phyloP scores from a whole-genome alignment of 176 grass and related monocot genomes.

The Triticum turgidum region DNA sequence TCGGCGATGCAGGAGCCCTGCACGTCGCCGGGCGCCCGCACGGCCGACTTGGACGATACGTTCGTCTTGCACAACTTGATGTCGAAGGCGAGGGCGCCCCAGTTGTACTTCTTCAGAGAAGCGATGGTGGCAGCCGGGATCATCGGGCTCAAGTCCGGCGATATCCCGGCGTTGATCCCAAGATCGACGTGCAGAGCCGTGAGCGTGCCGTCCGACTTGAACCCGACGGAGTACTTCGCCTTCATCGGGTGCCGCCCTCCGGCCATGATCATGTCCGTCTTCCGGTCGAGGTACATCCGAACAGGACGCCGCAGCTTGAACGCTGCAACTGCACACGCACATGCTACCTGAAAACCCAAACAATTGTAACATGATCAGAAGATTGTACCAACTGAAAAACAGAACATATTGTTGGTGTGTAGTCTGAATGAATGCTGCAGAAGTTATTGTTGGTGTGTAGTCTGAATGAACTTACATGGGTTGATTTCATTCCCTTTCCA shows the following conservation, averaged over 20 bases:
- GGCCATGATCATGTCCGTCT: constrained; percentile 77
- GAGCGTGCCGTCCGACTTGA: constrained; percentile 80
- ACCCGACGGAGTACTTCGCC: constrained; percentile 66
- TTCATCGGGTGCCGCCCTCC: constrained; percentile 86
- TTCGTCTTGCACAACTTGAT: constrained; percentile 83
- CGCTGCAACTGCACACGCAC: constrained; percentile 65
- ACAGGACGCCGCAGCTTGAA: constrained; percentile 65
- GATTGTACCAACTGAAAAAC: no score
- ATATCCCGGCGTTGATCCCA: constrained; percentile 58
- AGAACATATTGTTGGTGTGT: no score
- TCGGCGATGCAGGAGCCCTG: constrained; percentile 92
- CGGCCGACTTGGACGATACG: constrained; percentile 53
- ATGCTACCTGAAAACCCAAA: constrained; percentile 30
- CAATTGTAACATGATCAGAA: background rate
- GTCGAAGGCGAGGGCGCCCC: constrained; percentile 66
- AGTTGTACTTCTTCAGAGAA: constrained; percentile 82
- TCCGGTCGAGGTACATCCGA: constrained; percentile 72
- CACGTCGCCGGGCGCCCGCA: constrained; percentile 67
- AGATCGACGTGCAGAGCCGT: constrained; percentile 63
- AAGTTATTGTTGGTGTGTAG: no score
- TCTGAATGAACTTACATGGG: background rate
- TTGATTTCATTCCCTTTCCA: constrained; percentile 62
- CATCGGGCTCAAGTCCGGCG: constrained; percentile 41
- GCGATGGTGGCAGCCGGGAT: constrained; percentile 11
- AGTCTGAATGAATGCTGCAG: no score